A percentile compares a stretch with the other conserved stretches of the same genome.
phyloP scores from a whole-genome alignment of 768 basidiomycete species.

The Boletus patriciae region DNA sequence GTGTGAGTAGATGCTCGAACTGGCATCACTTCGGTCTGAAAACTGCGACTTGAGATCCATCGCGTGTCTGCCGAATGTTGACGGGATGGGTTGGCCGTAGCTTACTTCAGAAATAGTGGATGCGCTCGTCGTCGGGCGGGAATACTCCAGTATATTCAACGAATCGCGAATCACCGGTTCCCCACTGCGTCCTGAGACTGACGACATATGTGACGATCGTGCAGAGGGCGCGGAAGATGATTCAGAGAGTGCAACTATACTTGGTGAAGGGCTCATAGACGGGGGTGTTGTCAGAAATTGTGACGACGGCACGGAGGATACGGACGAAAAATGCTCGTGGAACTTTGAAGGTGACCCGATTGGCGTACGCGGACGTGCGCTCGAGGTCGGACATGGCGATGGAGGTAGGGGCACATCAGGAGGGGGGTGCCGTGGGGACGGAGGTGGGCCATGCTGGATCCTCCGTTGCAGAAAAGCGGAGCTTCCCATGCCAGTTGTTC shows the following conservation, averaged over 20 bases:
- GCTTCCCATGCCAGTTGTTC: constrained; percentile 7
- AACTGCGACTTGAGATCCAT: constrained; percentile 16
- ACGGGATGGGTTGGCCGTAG: constrained; percentile 16
- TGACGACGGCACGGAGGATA: constrained; percentile 25
- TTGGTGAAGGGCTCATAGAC: constrained; percentile 20
- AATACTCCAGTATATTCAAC: constrained; percentile 6
- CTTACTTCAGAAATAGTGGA: constrained; percentile 24
- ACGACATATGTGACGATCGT: constrained; percentile 25
- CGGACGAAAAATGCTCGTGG: constrained; percentile 34
- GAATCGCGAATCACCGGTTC: constrained; percentile 11
- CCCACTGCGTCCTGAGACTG: constrained; percentile 19
- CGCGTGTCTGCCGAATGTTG: constrained; percentile 1
- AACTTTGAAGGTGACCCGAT: constrained; percentile 27
- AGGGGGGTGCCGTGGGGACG: constrained; percentile 30
- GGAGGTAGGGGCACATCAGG: constrained; percentile 33
- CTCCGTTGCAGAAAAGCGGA: constrained; percentile 33
- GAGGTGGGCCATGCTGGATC: constrained; percentile 24
- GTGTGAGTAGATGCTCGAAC: constrained; percentile 19
- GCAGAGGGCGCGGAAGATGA: constrained; percentile 32
- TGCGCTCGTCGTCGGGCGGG: constrained; percentile 21
- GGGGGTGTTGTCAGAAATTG: constrained; percentile 5
- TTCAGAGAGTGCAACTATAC: constrained; percentile 25
- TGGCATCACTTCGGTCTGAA: constrained; percentile 21
- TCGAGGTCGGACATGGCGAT: constrained; percentile 12
- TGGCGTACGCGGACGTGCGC: constrained; percentile 11